These are phyloP conservation scores for Leccinum truebloodii DNA, from an alignment of 768 basidiomycete species.

Conservation along the genomic window DNA sequence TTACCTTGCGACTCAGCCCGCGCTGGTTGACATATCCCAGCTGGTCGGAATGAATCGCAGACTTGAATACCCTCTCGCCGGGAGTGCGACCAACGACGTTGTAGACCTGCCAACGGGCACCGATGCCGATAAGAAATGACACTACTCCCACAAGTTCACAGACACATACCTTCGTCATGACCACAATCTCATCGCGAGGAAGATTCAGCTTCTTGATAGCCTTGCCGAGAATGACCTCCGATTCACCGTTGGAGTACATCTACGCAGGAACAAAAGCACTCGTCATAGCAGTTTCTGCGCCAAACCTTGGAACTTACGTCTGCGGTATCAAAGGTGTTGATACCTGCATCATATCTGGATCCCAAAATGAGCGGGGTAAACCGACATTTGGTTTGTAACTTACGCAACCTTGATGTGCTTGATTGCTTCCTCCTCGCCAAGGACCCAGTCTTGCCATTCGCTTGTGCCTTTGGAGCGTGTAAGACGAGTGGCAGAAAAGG, in stretches of 20 bases:
- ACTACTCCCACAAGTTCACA: not conserved
- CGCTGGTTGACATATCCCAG: slow-evolving; percentile 49
- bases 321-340: slow-evolving; percentile 38
- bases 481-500: not conserved
- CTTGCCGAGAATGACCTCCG: slow-evolving; percentile 71
- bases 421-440: slow-evolving; percentile 45
- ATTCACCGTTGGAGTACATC: slow-evolving; percentile 66
- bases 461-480: slow-evolving; percentile 7
- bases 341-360: slow-evolving; percentile 36
- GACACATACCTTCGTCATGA: slow-evolving; percentile 67
- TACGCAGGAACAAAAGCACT: slow-evolving; percentile 21
- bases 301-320: slow-evolving; percentile 23
- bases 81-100: slow-evolving; percentile 37
- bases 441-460: slow-evolving; percentile 53
- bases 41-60: slow-evolving; percentile 32
- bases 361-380: not conserved
- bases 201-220: slow-evolving; percentile 66
- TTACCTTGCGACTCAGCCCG: slow-evolving; percentile 42
- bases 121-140: not conserved
- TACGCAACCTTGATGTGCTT: slow-evolving; percentile 51
- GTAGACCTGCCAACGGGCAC: slow-evolving; percentile 37
- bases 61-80: slow-evolving; percentile 17
- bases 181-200: slow-evolving; percentile 72
- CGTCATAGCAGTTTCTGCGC: not conserved
- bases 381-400: slow-evolving; percentile 7